Percentiles rank a stretch among this genome's conserved stretches.
These are phyloP conservation scores for Naganishia onofrii DNA, from an alignment of 768 basidiomycete genomes.

Conservation along the genomic window DNA sequence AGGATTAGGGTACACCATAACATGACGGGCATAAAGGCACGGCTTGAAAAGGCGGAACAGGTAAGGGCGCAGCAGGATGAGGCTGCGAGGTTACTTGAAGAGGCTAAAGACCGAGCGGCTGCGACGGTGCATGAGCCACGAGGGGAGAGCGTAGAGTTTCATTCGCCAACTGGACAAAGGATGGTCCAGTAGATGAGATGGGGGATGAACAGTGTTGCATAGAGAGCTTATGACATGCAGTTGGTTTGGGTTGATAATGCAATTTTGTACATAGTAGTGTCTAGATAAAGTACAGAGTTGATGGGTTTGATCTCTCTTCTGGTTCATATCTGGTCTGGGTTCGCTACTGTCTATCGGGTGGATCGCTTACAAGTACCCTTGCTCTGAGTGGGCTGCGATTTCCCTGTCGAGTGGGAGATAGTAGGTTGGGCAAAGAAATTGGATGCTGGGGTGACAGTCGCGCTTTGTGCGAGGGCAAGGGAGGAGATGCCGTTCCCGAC, in stretches of 20 bases:
- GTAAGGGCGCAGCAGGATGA: not conserved
- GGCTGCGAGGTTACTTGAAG: not conserved
- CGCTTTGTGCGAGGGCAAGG: not conserved
- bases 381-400: not conserved
- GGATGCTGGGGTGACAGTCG: not conserved
- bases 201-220: not conserved
- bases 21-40: not conserved
- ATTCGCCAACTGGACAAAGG: too few relatives aligned
- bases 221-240: not conserved
- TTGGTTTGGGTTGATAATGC: not conserved
- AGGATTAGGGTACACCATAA: not conserved
- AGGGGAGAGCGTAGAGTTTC: not conserved
- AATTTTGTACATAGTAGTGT: not conserved
- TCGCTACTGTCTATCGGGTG: not conserved
- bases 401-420: not conserved
- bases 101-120: not conserved
- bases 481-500: constrained; percentile 6
- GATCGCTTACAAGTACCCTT: not conserved
- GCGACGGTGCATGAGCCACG: not conserved
- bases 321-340: not conserved
- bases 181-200: too few relatives aligned
- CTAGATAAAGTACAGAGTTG: not conserved
- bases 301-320: not conserved
- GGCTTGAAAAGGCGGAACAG: constrained; percentile 3
- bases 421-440: not conserved